Percentiles rank a stretch among this genome's conserved stretches.
These are phyloP conservation scores for Beauveria australis DNA, from an alignment of 2,329 filamentous ascomycete genomes.

Conservation along the genomic window DNA sequence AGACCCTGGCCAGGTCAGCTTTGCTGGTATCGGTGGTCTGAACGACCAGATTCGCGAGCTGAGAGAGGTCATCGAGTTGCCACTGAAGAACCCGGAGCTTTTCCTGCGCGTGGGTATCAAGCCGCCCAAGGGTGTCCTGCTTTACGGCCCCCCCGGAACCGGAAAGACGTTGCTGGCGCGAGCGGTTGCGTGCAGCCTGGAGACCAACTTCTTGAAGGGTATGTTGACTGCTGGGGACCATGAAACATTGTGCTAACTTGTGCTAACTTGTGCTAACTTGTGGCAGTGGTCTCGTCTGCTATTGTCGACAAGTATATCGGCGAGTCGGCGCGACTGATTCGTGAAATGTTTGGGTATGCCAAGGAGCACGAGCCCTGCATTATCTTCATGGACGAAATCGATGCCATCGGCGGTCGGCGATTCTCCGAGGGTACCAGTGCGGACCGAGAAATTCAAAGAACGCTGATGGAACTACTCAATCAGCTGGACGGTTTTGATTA, in stretches of 20 bases:
- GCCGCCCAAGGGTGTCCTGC: conserved; percentile 90
- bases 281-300: conserved; percentile 84
- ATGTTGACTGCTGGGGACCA: conserved; percentile 18
- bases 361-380: conserved; percentile 99
- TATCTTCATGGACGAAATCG: conserved; percentile 99
- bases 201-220: conserved; percentile 99
- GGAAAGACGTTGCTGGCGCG: conserved; percentile 92
- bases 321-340: conserved; percentile 91
- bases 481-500: conserved; percentile 99
- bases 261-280: conserved; percentile 12
- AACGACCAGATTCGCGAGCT: conserved; percentile 98
- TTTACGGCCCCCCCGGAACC: conserved; percentile 94
- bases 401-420: conserved; percentile 91
- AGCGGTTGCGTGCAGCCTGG: conserved; percentile 90
- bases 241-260: conserved; percentile 10
- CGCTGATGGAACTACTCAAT: conserved; percentile 96
- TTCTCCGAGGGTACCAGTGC: conserved; percentile 97
- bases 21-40: conserved; percentile 91
- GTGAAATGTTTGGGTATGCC: conserved; percentile 99
- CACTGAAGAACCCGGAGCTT: conserved; percentile 96
- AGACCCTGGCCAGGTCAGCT: conserved; percentile 95
- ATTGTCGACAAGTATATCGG: conserved; percentile 99
- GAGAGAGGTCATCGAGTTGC: conserved; percentile 94
- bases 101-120: conserved; percentile 98
- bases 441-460: conserved; percentile 96